These are phyloP conservation scores for Avena sativa DNA, from an alignment of 176 grass and related monocot genomes.

Conservation along the genomic window DNA sequence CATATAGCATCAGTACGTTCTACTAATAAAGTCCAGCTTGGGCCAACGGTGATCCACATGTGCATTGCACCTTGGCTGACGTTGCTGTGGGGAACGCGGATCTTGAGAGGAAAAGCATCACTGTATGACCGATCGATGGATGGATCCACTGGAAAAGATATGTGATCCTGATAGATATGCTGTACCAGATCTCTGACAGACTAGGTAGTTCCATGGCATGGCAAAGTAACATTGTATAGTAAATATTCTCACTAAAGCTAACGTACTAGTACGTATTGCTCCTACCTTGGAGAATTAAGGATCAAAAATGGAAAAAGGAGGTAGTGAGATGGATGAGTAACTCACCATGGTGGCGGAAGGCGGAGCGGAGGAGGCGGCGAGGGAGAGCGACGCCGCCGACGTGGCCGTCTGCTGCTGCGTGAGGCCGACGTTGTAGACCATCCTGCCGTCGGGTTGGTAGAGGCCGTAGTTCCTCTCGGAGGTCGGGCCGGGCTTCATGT, in stretches of 20 bases:
- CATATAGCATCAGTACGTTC: background rate
- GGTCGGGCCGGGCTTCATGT: slow-evolving; percentile 83
- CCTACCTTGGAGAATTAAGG: too few relatives aligned
- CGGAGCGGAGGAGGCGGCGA: slow-evolving; percentile 53
- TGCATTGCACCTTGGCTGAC: slow-evolving; percentile 43
- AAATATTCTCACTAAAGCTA: background rate
- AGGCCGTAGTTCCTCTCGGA: slow-evolving; percentile 95
- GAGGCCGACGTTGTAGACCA: slow-evolving; percentile 93
- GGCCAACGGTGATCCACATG: slow-evolving; percentile 50
- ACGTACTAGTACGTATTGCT: too few relatives aligned
- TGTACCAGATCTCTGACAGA: background rate
- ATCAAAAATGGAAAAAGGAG: background rate
- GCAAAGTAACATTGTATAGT: background rate
- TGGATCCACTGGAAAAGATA: slow-evolving; percentile 5
- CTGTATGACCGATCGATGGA: background rate
- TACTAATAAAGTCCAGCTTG: slow-evolving; percentile 39
- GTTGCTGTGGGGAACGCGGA: slow-evolving; percentile 39
- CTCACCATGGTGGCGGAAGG: slow-evolving; percentile 33
- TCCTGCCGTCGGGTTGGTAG: slow-evolving; percentile 72
- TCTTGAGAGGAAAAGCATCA: slow-evolving; percentile 33
- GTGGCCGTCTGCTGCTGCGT: slow-evolving; percentile 29
- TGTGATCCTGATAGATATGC: slow-evolving; percentile 17
- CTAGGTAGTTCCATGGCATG: slow-evolving; percentile 22
- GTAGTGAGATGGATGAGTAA: background rate
- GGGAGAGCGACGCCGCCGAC: slow-evolving; percentile 65